Base-by-base conservation (phyloP, 495 filamentous ascomycete genomes). In the Talaromyces liani region DNA sequence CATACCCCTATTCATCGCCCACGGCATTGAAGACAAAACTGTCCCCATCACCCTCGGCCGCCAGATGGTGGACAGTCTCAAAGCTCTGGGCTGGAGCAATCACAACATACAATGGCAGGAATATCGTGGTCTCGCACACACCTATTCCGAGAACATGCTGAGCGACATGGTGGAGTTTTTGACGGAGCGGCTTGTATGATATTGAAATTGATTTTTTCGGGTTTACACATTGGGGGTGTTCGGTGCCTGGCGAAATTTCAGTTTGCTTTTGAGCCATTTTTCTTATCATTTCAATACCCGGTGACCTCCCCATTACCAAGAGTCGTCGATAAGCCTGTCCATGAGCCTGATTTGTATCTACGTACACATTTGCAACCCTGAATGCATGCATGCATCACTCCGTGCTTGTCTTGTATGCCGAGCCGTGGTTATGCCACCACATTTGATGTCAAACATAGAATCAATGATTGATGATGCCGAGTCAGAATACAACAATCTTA, bases 121-220 rank as follows among this genome's bases (percentile, higher is more conserved):
- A 18, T 61, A 61, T 18, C 24, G 9, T 12, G 24, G 41, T 61
- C 34, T 24, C 2, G 41, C 6, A n/a, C 59, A 61, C 22, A 45
- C 41, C 12, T 49, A 25, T 25, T 61, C 59, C 12, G 59, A 61
- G 36, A 27, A 49, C 34, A 47, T 47, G 24, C 36, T 61, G 24
- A 45, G 39, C 36, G 59, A 61, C 36, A 20, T 61, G n/a, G 59
- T 47, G 59, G 22, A 61, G 22, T 61, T 61, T 31, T 29, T 45
- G 31, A 33, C 29, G 59, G 36, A 61, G 12, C 53, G 53, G 53
- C 22, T 56, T 56, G 53, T 56, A 56, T 56, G 53, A 29, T 29
- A 56, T 22, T 25, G 27, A 56, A 5, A 27, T 56, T 25, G n/a
- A 25, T 27, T 10, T 56, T 56, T 56, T 10, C 20, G 39, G 45